A percentile compares a stretch with the other conserved stretches of the same genome.
phyloP scores from a whole-genome alignment of 2,329 filamentous ascomycete genomes.

The Dothiorella sarmentorum region DNA sequence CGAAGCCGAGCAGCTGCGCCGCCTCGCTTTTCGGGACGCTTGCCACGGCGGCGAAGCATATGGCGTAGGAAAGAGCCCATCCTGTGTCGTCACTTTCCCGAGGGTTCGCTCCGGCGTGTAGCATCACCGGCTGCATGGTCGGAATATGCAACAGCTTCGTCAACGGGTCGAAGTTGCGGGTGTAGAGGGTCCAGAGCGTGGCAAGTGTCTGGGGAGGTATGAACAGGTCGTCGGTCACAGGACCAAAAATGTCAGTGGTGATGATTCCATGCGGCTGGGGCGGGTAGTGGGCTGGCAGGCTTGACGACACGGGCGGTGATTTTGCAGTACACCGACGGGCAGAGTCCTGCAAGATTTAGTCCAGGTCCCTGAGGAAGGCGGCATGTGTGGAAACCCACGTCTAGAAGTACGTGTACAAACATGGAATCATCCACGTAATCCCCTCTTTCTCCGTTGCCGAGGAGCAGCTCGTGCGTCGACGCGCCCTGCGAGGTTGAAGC shows the following conservation, averaged over 20 bases:
- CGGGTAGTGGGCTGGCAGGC: not conserved
- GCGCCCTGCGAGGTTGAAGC: not conserved
- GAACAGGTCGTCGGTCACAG: not conserved
- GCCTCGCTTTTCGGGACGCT: not conserved
- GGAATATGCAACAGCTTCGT: not conserved
- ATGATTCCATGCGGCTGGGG: not conserved
- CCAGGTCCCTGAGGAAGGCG: too few relatives aligned
- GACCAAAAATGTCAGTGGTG: not conserved
- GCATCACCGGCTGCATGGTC: not conserved
- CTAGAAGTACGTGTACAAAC: not conserved
- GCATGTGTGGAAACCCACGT: not conserved
- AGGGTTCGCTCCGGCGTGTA: not conserved
- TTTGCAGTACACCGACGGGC: not conserved
- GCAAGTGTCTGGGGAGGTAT: not conserved
- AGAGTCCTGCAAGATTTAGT: not conserved
- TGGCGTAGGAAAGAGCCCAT: not conserved
- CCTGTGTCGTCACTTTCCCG: not conserved
- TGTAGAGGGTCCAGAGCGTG: not conserved
- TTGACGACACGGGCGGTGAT: not conserved
- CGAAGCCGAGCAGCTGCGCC: not conserved
- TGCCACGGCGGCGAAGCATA: not conserved
- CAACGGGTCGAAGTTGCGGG: not conserved
- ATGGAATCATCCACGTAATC: conserved; percentile 3
- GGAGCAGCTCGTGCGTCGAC: not conserved
- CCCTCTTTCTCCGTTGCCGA: not conserved